Base-by-base conservation (phyloP, 2,329 filamentous ascomycete species). In the Chaetoscypha palmicola region DNA sequence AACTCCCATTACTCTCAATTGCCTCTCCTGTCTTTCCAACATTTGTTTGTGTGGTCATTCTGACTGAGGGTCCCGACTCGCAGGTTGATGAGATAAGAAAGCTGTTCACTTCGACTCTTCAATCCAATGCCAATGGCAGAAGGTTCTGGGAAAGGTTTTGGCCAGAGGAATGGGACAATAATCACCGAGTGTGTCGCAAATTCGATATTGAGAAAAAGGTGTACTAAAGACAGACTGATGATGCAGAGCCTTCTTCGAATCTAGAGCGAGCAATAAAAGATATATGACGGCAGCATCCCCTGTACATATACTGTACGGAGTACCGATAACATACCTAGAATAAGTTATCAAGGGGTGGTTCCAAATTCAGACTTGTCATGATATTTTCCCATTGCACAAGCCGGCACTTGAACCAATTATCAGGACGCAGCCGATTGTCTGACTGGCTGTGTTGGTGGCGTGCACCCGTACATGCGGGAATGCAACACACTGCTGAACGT, bases 1-100 rank as follows among this genome's bases (percentile, higher is more conserved):
- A 33, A n/a, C 26, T 46, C n/a, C 33, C 17, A 16, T 40, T 22
- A 20, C 26, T 46, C 24, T n/a, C 33, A 14, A 36, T 34, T 2
- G 32, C 19, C 2, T 14, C 24, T 17, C 24, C 33, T 19, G n/a
- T n/a, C n/a, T n/a, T n/a, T n/a, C n/a, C n/a, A n/a, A n/a, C n/a
- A n/a, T n/a, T n/a, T n/a, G n/a, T n/a, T n/a, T n/a, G n/a, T n/a
- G n/a, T n/a, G n/a, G n/a, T n/a, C n/a, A n/a, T n/a, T n/a, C n/a
- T n/a, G n/a, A n/a, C n/a, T n/a, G n/a, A n/a, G n/a, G n/a, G n/a
- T n/a, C n/a, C n/a, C n/a, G n/a, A n/a, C n/a, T n/a, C n/a, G n/a
- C n/a, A n/a, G n/a, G n/a, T n/a, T n/a, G n/a, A n/a, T n/a, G n/a
- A n/a, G n/a, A n/a, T n/a, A n/a, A n/a, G n/a, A n/a, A n/a, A n/a